phyloP scores from a whole-genome alignment of 805 yeast species.

The Myxozyma vanderwaltii region DNA sequence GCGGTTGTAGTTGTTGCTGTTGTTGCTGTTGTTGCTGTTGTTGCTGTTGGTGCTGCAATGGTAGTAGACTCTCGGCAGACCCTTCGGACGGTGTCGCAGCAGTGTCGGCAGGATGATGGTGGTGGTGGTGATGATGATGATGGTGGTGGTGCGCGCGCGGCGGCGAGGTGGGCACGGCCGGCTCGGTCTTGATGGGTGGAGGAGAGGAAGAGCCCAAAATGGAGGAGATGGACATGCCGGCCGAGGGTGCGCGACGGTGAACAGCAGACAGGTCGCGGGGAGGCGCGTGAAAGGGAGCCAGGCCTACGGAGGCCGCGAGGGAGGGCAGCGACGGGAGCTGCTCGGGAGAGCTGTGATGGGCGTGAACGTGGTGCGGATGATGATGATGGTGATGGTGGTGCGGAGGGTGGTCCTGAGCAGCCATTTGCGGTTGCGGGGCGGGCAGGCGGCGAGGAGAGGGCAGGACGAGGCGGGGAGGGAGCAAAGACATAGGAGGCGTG shows the following conservation, averaged over 20 bases:
- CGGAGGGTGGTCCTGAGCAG: slow-evolving; percentile 8
- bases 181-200: slow-evolving; percentile 12
- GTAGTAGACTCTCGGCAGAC: not conserved
- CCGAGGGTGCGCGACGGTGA: slow-evolving; percentile 3
- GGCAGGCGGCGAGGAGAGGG: not conserved
- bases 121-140: slow-evolving; percentile 26
- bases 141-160: slow-evolving; percentile 20
- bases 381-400: slow-evolving; percentile 10
- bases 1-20: not conserved
- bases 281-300: slow-evolving; percentile 15
- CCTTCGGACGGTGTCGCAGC: not conserved
- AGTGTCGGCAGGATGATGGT: slow-evolving; percentile 8
- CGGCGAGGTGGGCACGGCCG: slow-evolving; percentile 7
- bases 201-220: slow-evolving; percentile 25
- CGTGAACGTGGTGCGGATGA: slow-evolving; percentile 5
- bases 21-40: not conserved
- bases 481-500: not conserved
- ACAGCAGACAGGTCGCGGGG: slow-evolving; percentile 16
- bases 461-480: not conserved
- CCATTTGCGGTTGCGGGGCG: not conserved
- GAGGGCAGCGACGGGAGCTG: slow-evolving; percentile 25
- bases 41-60: not conserved
- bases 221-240: slow-evolving; percentile 31
- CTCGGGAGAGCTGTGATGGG: not conserved
- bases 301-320: slow-evolving; percentile 9